Evolutionary conservation across 2,329 filamentous ascomycete species (phyloP), one percentile per base, ranked within the genome.

Genomic region (Diaporthe sp.): DNA sequence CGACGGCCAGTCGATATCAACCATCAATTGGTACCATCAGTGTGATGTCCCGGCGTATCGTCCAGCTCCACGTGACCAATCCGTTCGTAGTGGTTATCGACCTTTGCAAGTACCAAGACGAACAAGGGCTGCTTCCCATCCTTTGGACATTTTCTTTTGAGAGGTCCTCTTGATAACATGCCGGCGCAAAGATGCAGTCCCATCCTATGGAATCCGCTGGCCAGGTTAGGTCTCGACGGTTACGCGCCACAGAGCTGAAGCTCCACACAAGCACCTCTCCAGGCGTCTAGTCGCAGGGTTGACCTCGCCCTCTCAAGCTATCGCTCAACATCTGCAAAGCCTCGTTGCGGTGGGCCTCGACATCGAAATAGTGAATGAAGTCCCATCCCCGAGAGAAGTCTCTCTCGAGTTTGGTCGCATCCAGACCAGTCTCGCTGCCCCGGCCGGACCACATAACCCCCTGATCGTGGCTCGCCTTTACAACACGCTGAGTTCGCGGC

Each of bases 401-500:
- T 44, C 60, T 44, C 39, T 62, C 39, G 39, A 62, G 39, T 31
- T 62, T 62, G 8, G n/a, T 31, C 39, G 60, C n/a, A 46, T 62
- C 25, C 6, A 62, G 60, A 46, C 60, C 60, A 62, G 60, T 62
- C 3, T 62, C 60, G 60, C 39, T 62, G 39, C 60, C 60, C 7
- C 60, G 60, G 37, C 60, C 60, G 4, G 60, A 31, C 60, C 39
- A 44, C 15, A 62, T 62, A 31, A 46, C 15, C n/a, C 60, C 60
- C 39, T 62, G 39, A 62, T 62, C 60, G 9, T 62, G 37, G 70
- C 51, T 60, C 51, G 70, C 34, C 22, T 72, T 58, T 9, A 60
- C 70, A 28, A 72, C 51, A n/a, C 70, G 70, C 53, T 72, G 70
- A 8, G 70, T 72, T 9, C 70, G 70, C 28, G 70, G 55, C 53